Base-by-base conservation (phyloP, 139 green algal species). In the Eudorina sp. region DNA sequence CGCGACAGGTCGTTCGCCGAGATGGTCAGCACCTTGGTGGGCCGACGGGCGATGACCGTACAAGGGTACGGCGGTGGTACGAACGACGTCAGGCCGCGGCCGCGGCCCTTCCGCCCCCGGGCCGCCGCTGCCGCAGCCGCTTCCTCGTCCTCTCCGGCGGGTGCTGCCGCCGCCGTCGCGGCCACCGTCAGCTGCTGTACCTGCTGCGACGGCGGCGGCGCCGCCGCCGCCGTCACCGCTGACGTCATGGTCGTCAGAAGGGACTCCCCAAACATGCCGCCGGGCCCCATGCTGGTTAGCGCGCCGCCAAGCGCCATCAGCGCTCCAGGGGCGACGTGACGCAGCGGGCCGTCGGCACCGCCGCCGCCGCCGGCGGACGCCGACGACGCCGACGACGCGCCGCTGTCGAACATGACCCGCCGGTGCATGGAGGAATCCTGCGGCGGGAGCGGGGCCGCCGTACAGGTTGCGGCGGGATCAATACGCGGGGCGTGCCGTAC, bases 1-100 rank as follows among this genome's bases (percentile, higher is more conserved):
- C 86, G 86, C 4, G 53, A 48, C n/a, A 90, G 86, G 86, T 90
- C 86, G 38, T n/a, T 38, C 43, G 76, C 76, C 38, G 74, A 81
- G 40, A 90, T 82, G 21, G 66, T 48, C 19, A 90, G 76, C 36
- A 90, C 58, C 43, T 51, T 46, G 66, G 53, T 86, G 76, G 74
- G 43, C 4, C 86, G 86, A 7, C 48, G 64, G n/a, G 86, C 86
- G 18, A 90, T 48, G 41, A 76, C 86, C 14, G 86, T 86, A 51
- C 9, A 74, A 11, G 74, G 53, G 76, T 87, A 75, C 7, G 34
- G 83, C 48, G 68, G 58, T 4, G 41, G 58, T 36, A 43, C 9
- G 23, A n/a, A 3, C 6, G 60, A 3, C 25, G 51, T 11, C 40
- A 23, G 18, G 58, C 23, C 27, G 25, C 58, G 41, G 40, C 58